phyloP scores from a whole-genome alignment of 176 grass and related monocot species.

The Cenchrus americanus region DNA sequence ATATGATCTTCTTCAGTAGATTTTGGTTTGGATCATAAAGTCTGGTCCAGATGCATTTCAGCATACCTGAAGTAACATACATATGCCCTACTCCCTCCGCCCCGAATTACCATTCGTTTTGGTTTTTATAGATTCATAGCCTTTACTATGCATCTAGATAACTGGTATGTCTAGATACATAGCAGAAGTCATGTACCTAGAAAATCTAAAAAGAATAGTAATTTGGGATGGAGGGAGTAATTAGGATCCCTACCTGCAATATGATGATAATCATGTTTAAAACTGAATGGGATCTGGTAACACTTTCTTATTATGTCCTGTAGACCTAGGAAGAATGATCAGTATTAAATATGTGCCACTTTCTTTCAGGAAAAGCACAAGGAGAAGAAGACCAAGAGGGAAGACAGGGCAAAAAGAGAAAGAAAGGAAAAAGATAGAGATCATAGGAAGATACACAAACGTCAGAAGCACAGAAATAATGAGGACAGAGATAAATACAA shows the following conservation, averaged over 20 bases:
- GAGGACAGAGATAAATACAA: slow-evolving; percentile 34
- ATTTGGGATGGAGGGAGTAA: background rate
- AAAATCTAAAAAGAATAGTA: too few species aligned
- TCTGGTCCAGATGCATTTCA: slow-evolving; percentile 1
- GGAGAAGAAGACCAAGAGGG: slow-evolving; percentile 49
- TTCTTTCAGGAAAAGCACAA: slow-evolving; percentile 61
- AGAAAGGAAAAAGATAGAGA: slow-evolving; percentile 43
- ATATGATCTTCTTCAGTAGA: background rate
- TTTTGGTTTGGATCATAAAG: background rate
- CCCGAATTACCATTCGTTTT: too few species aligned
- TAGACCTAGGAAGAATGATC: slow-evolving; percentile 6
- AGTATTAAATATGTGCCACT: background rate
- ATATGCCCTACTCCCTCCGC: too few species aligned
- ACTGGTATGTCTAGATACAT: too few species aligned
- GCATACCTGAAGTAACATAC: slow-evolving; percentile 9
- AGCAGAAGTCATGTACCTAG: too few species aligned
- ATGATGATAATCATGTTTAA: background rate
- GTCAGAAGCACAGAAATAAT: slow-evolving; percentile 38
- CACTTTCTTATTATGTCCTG: background rate
- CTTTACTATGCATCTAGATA: background rate
- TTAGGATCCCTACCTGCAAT: slow-evolving; percentile 4
- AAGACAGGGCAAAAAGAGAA: slow-evolving; percentile 31
- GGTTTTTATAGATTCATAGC: too few species aligned
- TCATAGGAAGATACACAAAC: slow-evolving; percentile 48
- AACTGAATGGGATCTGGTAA: background rate